Evolutionary conservation across 2,329 filamentous ascomycete genomes (phyloP), one percentile per base, ranked within the genome.

Genomic region (Apiospora kogelbergensis): DNA sequence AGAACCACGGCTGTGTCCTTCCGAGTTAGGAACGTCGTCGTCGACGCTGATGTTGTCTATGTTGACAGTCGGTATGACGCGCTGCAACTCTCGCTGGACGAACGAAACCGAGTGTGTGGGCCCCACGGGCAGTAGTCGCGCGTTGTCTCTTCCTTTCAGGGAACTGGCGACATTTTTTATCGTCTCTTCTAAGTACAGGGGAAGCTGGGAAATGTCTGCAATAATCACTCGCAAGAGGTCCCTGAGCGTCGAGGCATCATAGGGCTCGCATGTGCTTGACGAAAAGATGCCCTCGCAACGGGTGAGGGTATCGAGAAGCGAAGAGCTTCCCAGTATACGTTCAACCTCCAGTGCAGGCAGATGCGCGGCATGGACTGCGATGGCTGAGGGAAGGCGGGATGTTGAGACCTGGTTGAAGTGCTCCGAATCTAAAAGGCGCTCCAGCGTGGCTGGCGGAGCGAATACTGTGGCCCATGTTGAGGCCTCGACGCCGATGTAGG

Each of bases 91-190:
- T 1, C 71, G 71, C 66, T 73, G 69, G 30, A 69, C 72, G 33
- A 73, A 67, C 10, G 68, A 68, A 6, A 71, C 67, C 24, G 72
- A 71, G 15, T 71, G 70, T 7, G 72, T 45, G n/a, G 72, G 72
- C 1, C 72, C 72, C 24, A 71, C 68, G 2, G 65, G 69, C 0
- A 66, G 26, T 17, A 66, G 42, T n/a, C 64, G 42, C n/a, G 44
- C 44, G n/a, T 40, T 45, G 2, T 24, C 26, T 10, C 15, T 30
- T 3, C 64, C 64, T 6, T 48, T 7, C 26, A 66, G 11, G 3
- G 64, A n/a, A 40, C 7, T 37, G 2, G 44, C 44, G 26, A 66
- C 42, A 40, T 37, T 46, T n/a, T 66, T 44, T 2, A 66, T 17
- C 41, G 64, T 66, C 1, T 48, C 64, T n/a, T 46, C 44, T 13